Conservation (phyloP, 805 yeast genomes). For the Candida ortonii region DNA sequence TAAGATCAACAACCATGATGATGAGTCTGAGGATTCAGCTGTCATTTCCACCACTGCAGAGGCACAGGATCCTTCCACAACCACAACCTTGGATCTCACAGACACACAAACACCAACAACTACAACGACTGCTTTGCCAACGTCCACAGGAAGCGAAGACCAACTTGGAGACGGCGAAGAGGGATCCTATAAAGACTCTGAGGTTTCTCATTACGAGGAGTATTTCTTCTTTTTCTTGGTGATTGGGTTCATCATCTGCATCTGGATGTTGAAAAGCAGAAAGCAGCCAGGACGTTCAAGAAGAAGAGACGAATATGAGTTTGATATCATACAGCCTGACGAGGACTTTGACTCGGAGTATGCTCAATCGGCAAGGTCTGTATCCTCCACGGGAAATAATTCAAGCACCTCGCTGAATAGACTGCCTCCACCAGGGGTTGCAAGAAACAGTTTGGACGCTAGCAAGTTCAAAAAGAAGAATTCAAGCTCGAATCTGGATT, state of each 20-base stretch:
- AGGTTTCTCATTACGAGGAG: conserved; percentile 49
- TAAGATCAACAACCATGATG: conserved; percentile 35
- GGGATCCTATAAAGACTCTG: conserved; percentile 16
- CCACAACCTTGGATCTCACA: conserved; percentile 3
- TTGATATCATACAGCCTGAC: conserved; percentile 64
- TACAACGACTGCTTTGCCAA: conserved; percentile 1
- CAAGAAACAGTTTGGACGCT: conserved; percentile 27
- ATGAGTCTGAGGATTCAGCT: conserved; percentile 18
- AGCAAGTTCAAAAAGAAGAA: conserved; percentile 13
- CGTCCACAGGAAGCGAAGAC: conserved; percentile 10
- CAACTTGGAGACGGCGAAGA: conserved; percentile 22
- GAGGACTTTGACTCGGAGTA: conserved; percentile 24
- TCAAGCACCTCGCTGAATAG: conserved; percentile 13
- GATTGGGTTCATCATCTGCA: conserved; percentile 51
- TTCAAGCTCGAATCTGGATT: too few species aligned
- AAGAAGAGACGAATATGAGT: conserved; percentile 70
- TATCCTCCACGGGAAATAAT: conserved; percentile 11
- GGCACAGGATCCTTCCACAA: conserved; percentile 8
- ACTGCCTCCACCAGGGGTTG: conserved; percentile 14
- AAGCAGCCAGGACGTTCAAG: conserved; percentile 41
- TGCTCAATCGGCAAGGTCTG: conserved; percentile 13
- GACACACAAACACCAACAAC: background rate
- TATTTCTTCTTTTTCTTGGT: conserved; percentile 59
- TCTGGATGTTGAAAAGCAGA: conserved; percentile 40
- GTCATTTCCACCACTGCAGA: conserved; percentile 8